Percentiles rank a stretch among this genome's conserved stretches.
Evolutionary conservation across 2,329 filamentous ascomycete genomes (phyloP).

Genomic region (Eurotiales sp.): DNA sequence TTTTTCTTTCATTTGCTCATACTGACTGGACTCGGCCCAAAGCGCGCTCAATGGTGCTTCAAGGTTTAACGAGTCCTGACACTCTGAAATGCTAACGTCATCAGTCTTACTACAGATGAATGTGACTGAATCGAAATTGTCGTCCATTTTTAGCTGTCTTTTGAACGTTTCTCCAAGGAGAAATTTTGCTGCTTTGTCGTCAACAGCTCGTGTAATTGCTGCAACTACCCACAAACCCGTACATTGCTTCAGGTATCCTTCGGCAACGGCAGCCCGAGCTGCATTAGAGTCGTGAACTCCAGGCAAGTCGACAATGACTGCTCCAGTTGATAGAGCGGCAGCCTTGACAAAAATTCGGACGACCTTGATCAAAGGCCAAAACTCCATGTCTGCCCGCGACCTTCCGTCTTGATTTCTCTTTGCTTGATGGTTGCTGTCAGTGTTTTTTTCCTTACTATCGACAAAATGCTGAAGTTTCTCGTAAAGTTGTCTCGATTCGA

Average conservation of each 20-base stretch:
- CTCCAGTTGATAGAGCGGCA: conserved; percentile 50
- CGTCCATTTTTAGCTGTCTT: conserved; percentile 58
- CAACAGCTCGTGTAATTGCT: conserved; percentile 57
- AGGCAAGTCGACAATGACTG: conserved; percentile 57
- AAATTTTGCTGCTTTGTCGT: conserved; percentile 56
- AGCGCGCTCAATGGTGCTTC: conserved; percentile 28
- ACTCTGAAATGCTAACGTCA: conserved; percentile 52
- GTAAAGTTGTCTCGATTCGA: conserved; percentile 42
- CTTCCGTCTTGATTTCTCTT: no score
- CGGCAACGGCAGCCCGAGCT: conserved; percentile 56
- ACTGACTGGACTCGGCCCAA: conserved; percentile 18
- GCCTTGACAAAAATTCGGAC: conserved; percentile 50
- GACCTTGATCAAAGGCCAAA: conserved; percentile 42
- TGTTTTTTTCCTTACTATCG: conserved; percentile 53
- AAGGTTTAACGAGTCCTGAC: conserved; percentile 38
- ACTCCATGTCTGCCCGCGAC: conserved; percentile 31
- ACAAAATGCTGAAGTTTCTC: conserved; percentile 48
- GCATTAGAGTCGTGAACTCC: conserved; percentile 59
- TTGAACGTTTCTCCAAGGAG: conserved; percentile 57
- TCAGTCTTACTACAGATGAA: conserved; percentile 64
- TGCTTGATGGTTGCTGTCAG: no score
- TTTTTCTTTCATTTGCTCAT: conserved; percentile 28
- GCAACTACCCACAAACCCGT: conserved; percentile 61
- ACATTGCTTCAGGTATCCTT: conserved; percentile 59
- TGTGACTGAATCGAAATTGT: conserved; percentile 51